Conservation (phyloP, 306 rosid genomes). For the Pueraria montana region DNA sequence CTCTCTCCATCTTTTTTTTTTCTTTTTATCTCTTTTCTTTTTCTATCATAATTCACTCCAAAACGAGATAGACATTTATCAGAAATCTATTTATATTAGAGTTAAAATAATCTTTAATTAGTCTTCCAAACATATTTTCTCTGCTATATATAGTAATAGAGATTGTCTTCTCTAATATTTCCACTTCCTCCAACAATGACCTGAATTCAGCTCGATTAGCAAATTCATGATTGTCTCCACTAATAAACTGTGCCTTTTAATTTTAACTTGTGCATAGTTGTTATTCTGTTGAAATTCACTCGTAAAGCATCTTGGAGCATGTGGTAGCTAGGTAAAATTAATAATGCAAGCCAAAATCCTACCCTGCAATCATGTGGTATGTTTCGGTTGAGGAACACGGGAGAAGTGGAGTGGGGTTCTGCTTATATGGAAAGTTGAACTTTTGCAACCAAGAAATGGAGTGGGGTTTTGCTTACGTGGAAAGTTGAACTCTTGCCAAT, state of each 20-base stretch:
- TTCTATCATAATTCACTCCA: too few relatives aligned
- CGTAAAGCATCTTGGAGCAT: slow-evolving; percentile 42
- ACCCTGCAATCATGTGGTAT: slow-evolving; percentile 52
- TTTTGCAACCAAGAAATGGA: slow-evolving; percentile 9
- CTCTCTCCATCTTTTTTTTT: too few relatives aligned
- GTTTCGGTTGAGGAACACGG: slow-evolving; percentile 40
- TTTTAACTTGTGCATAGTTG: not conserved
- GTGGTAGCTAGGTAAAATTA: not conserved
- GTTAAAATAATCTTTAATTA: too few relatives aligned
- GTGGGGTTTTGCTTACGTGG: slow-evolving; percentile 58
- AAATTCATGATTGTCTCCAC: slow-evolving; percentile 5
- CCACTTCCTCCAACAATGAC: not conserved
- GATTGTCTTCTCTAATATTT: not conserved
- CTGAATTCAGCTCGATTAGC: not conserved
- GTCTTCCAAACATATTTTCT: too few relatives aligned
- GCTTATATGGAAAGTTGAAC: slow-evolving; percentile 55
- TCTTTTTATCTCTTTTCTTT: too few relatives aligned
- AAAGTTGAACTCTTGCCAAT: slow-evolving; percentile 45
- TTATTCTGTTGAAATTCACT: slow-evolving; percentile 5
- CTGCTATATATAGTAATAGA: not conserved
- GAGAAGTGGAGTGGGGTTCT: slow-evolving; percentile 49
- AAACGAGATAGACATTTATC: too few relatives aligned
- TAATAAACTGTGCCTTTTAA: not conserved
- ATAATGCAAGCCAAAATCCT: slow-evolving; percentile 39
- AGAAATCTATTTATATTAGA: too few relatives aligned